Base-by-base conservation (phyloP, 257 asterid genomes). In the Fraxinus americana region DNA sequence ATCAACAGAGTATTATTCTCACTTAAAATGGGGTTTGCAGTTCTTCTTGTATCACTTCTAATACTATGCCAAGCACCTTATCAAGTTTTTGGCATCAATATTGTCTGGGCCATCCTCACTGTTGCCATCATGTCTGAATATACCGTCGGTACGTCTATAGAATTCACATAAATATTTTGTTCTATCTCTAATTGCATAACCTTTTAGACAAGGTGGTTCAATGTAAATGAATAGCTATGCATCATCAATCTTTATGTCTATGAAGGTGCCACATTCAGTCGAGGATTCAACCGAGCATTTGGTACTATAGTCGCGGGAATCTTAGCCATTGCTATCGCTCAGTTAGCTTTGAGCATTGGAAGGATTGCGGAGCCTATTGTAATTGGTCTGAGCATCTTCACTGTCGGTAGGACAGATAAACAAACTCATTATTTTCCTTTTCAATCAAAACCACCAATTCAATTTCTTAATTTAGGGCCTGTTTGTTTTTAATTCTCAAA, bases 61-160 rank as follows among this genome's bases (percentile, higher is more conserved):
- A 88, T 88, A 77, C 82, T 91, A 65, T 82, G 92, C 66, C 80
- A 70, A 39, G 68, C 85, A 17, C 88, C 94, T 29, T 91, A 89
- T 79, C 83, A 76, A 45, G 83, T 88, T 17, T 91, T 91, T 65
- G 97, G 94, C 81, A 69, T 88, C 77, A 86, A 50, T 48, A 84
- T 88, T 74, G 88, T 91, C 76, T 91, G 94, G 97, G 90, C 94
- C 14, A 87, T 91, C 79, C 90, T 91, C 83, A 91, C 97, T 25
- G 94, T 89, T n/a, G 97, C 91, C 82, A 73, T 91, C 85, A 91
- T 91, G 94, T 91, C 88, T 76, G 94, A 89, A 72, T 88, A 89
- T 35, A 91, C 91, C 3, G 92, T 91, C 14, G 92, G 97, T 91
- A 87, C 21, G 59, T 48, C 21, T 43, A 43, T 43, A 43, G 17